These are phyloP conservation scores for Arctium minus DNA, from an alignment of 129 eudicot genomes.

Conservation along the genomic window DNA sequence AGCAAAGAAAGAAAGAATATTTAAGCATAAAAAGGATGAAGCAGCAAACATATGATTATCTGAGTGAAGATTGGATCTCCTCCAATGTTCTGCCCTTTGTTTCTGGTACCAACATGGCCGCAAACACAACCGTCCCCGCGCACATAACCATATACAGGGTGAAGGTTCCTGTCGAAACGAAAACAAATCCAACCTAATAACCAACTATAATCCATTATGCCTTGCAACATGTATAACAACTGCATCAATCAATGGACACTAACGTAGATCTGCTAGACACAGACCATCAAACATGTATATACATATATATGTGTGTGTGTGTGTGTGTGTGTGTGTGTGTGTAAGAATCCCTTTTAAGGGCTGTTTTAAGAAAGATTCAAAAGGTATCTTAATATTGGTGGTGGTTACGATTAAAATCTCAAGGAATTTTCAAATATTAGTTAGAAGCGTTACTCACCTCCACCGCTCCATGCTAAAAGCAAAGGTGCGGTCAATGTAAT, in stretches of 20 bases:
- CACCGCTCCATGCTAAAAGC: constrained; percentile 81
- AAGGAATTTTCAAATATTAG: not conserved
- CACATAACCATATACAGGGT: constrained; percentile 56
- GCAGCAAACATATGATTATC: constrained; percentile 35
- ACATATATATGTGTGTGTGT: too few species aligned
- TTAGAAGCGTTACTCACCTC: constrained; percentile 47
- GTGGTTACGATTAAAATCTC: not conserved
- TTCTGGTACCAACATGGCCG: constrained; percentile 74
- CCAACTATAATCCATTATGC: not conserved
- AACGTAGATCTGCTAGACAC: not conserved
- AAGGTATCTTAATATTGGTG: not conserved
- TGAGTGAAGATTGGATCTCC: constrained; percentile 84
- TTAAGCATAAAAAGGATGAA: not conserved
- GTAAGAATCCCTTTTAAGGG: too few species aligned
- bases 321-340: too few species aligned
- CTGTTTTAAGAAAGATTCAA: too few species aligned
- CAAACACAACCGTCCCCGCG: constrained; percentile 58
- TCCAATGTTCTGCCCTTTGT: constrained; percentile 92
- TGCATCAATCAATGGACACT: too few species aligned
- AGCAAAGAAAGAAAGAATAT: constrained; percentile 8
- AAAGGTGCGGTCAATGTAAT: constrained; percentile 85
- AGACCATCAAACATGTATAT: too few species aligned
- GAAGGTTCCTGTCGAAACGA: constrained; percentile 60
- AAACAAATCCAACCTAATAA: not conserved
- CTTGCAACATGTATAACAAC: not conserved